These are phyloP conservation scores for Panicum hallii DNA, from an alignment of 202 grass and related monocot genomes.

Conservation along the genomic window DNA sequence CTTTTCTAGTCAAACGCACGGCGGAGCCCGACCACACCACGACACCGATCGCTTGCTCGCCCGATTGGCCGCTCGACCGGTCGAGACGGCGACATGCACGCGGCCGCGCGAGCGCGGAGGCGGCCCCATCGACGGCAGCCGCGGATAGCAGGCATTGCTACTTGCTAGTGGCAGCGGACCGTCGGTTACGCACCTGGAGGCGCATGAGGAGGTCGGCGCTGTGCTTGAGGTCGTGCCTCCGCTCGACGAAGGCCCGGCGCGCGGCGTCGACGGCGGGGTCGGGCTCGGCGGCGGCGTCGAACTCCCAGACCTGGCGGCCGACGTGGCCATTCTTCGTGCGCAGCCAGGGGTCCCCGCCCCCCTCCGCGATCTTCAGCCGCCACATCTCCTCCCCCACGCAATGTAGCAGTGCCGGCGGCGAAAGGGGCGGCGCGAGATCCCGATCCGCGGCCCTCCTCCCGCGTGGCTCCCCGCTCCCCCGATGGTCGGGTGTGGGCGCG, in stretches of 20 bases:
- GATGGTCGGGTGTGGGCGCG: background rate
- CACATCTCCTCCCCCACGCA: slow-evolving; percentile 53
- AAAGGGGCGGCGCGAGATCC: too few relatives aligned
- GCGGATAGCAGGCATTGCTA: background rate
- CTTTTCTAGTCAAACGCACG: too few relatives aligned
- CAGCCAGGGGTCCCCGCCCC: slow-evolving; percentile 67
- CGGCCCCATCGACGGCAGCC: too few relatives aligned
- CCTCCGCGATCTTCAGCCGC: slow-evolving; percentile 69
- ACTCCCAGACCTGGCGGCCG: slow-evolving; percentile 83
- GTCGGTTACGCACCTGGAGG: slow-evolving; percentile 50
- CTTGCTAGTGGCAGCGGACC: too few relatives aligned
- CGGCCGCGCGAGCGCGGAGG: too few relatives aligned
- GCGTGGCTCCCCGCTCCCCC: background rate
- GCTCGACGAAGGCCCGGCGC: slow-evolving; percentile 49
- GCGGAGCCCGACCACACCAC: background rate
- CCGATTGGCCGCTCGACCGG: background rate
- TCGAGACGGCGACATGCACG: background rate
- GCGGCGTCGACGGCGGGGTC: slow-evolving; percentile 62
- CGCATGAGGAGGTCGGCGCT: slow-evolving; percentile 86
- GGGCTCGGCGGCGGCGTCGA: slow-evolving; percentile 50
- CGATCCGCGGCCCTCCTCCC: background rate
- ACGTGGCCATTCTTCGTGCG: slow-evolving; percentile 67
- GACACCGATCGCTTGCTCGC: background rate
- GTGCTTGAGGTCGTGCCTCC: slow-evolving; percentile 59
- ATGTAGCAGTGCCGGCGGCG: slow-evolving; percentile 7